Evolutionary conservation across 306 rosid genomes (phyloP).

Genomic region (Cicer arietinum): DNA sequence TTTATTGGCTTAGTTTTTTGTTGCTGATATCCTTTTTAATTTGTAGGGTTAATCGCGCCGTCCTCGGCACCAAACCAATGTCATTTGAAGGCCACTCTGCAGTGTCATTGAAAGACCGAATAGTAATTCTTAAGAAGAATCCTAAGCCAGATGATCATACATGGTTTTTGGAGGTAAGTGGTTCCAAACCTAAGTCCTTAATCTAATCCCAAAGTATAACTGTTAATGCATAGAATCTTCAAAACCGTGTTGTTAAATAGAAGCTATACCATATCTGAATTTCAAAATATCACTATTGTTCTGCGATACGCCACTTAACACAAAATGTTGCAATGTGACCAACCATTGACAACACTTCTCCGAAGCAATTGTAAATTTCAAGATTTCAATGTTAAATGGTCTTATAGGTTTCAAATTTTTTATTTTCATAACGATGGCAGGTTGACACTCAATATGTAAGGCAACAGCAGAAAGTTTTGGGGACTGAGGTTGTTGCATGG

Average conservation of each 20-base stretch:
- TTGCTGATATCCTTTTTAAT: slow-evolving; percentile 48
- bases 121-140: slow-evolving; percentile 67
- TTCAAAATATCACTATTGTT: background rate
- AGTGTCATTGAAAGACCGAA: slow-evolving; percentile 60
- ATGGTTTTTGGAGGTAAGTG: slow-evolving; percentile 91
- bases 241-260: background rate
- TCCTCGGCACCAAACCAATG: slow-evolving; percentile 69
- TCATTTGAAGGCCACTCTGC: slow-evolving; percentile 76
- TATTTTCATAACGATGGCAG: slow-evolving; percentile 48
- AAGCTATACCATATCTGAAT: background rate
- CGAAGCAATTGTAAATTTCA: background rate
- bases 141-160: slow-evolving; percentile 62
- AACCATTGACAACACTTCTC: background rate
- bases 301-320: background rate
- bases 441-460: slow-evolving; percentile 84
- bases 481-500: slow-evolving; percentile 90
- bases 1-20: background rate
- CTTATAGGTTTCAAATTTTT: slow-evolving; percentile 20
- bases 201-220: background rate
- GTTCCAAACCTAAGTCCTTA: slow-evolving; percentile 16
- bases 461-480: slow-evolving; percentile 61
- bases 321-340: background rate
- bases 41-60: slow-evolving; percentile 69
- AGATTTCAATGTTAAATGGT: slow-evolving; percentile 8
- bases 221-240: background rate